These are phyloP conservation scores for Verticillium dahliae DNA, from an alignment of 2,329 filamentous ascomycete species.

Conservation along the genomic window DNA sequence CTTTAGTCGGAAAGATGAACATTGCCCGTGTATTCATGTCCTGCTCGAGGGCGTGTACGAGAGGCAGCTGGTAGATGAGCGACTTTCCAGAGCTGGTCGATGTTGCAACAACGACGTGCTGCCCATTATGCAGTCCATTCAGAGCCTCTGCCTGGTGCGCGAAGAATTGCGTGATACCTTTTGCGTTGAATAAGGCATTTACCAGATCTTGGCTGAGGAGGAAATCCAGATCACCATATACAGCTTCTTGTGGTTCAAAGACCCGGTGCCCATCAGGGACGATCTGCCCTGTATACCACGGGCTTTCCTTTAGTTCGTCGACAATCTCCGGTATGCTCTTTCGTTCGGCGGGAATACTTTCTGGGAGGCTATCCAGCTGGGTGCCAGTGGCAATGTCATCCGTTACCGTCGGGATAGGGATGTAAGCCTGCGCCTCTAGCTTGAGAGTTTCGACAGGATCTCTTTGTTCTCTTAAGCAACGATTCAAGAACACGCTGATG, in stretches of 20 bases:
- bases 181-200: slow-evolving; percentile 93
- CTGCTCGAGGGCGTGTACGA: slow-evolving; percentile 77
- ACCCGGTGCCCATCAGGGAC: slow-evolving; percentile 89
- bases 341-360: slow-evolving; percentile 71
- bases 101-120: slow-evolving; percentile 86
- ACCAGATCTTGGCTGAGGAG: slow-evolving; percentile 83
- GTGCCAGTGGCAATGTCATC: slow-evolving; percentile 21
- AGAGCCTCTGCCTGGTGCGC: slow-evolving; percentile 91
- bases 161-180: slow-evolving; percentile 79
- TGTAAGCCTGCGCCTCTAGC: slow-evolving; percentile 47
- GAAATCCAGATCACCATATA: slow-evolving; percentile 81
- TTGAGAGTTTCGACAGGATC: slow-evolving; percentile 65
- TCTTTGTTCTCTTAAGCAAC: slow-evolving; percentile 55
- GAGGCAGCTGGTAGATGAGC: slow-evolving; percentile 93
- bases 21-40: slow-evolving; percentile 75
- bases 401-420: slow-evolving; percentile 53
- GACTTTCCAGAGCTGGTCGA: slow-evolving; percentile 97
- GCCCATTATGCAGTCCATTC: slow-evolving; percentile 74
- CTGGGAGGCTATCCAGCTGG: slow-evolving; percentile 47
- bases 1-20: slow-evolving; percentile 98
- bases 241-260: slow-evolving; percentile 75
- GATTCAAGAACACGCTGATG: slow-evolving; percentile 69
- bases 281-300: slow-evolving; percentile 90
- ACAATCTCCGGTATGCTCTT: slow-evolving; percentile 80
- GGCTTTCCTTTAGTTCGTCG: slow-evolving; percentile 68